phyloP scores from a whole-genome alignment of 305 asterid genomes.

The Fraxinus albicans region DNA sequence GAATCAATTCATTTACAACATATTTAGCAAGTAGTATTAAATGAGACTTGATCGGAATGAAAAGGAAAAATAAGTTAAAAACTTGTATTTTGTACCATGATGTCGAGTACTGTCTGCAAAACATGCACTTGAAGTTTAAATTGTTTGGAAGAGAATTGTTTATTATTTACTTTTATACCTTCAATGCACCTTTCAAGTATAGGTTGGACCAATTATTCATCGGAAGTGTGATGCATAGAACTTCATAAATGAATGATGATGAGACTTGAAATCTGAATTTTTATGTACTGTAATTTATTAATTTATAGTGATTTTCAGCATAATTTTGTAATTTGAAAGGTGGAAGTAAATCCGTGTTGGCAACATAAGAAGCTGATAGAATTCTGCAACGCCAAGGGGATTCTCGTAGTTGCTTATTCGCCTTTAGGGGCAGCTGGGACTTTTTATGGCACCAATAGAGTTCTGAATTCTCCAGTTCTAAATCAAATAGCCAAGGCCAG shows the following conservation, averaged over 20 bases:
- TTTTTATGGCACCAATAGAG: conserved; percentile 57
- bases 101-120: neutral
- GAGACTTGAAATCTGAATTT: neutral
- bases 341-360: conserved; percentile 79
- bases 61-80: neutral
- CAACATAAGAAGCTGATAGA: conserved; percentile 67
- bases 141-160: neutral
- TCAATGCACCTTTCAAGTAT: neutral
- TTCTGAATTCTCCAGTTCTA: conserved; percentile 49
- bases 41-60: neutral
- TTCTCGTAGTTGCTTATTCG: conserved; percentile 51
- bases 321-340: conserved; percentile 35
- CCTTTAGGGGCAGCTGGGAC: conserved; percentile 56
- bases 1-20: neutral
- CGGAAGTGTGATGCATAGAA: neutral
- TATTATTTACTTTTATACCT: neutral
- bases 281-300: neutral
- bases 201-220: neutral
- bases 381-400: conserved; percentile 52
- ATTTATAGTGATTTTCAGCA: neutral
- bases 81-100: neutral
- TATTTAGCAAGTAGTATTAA: neutral
- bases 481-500: conserved; percentile 46
- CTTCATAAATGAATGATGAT: neutral
- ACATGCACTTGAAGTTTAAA: neutral